A percentile compares a stretch with the other conserved stretches of the same genome.
Evolutionary conservation across 2,329 filamentous ascomycete species (phyloP).

Genomic region (Fusarium pilosicola): DNA sequence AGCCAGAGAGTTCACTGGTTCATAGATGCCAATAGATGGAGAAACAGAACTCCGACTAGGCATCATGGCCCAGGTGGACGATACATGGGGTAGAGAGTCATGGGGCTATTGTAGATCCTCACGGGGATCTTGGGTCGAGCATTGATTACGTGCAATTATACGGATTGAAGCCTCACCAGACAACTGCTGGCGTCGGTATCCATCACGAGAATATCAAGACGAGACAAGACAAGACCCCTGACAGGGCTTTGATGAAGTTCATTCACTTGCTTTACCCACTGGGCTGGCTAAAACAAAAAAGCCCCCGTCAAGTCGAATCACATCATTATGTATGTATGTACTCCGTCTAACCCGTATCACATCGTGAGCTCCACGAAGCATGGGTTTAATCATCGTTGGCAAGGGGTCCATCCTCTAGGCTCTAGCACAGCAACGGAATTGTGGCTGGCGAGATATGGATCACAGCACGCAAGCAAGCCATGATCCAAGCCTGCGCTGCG

Average conservation of each 20-base stretch:
- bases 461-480: constrained; percentile 24
- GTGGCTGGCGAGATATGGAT: constrained; percentile 37
- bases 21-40: neutral
- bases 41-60: constrained; percentile 18
- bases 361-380: constrained; percentile 18
- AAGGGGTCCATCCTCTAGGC: constrained; percentile 19
- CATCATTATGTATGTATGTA: neutral
- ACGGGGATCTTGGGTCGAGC: constrained; percentile 9
- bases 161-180: constrained; percentile 6
- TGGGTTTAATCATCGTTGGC: constrained; percentile 22
- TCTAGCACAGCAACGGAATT: constrained; percentile 35
- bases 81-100: constrained; percentile 10
- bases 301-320: constrained; percentile 25
- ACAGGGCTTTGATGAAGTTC: neutral
- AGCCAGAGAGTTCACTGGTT: constrained; percentile 3
- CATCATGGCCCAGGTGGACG: neutral
- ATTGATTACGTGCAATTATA: constrained; percentile 10
- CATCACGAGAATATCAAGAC: neutral
- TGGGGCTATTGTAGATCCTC: constrained; percentile 17
- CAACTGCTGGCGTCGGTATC: neutral
- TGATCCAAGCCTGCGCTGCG: constrained; percentile 18
- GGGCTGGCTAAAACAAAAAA: constrained; percentile 21
- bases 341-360: neutral
- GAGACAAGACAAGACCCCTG: constrained; percentile 3
- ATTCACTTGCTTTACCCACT: constrained; percentile 15